A percentile compares a stretch with the other conserved stretches of the same genome.
Conservation (phyloP, 192 early-diverging fungal species). For the Funneliformis geosporum region DNA sequence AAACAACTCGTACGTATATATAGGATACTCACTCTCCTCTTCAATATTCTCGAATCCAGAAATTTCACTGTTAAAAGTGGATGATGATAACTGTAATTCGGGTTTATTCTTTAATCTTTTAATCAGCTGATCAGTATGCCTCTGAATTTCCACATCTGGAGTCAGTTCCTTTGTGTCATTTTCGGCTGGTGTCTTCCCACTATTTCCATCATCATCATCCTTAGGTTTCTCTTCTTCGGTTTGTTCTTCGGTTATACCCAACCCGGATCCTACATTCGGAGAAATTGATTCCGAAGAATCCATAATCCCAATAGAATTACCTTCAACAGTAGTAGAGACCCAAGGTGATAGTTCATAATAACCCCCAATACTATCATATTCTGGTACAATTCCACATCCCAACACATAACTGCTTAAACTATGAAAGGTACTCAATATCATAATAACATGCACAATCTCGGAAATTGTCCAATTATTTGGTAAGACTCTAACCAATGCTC, state of each 20-base stretch:
- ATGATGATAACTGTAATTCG: neutral
- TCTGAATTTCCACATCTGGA: neutral
- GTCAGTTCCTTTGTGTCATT: neutral
- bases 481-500: constrained; percentile 41
- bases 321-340: constrained; percentile 27
- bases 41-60: neutral
- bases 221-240: neutral
- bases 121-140: neutral
- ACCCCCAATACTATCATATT: constrained; percentile 58
- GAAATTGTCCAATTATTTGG: constrained; percentile 52
- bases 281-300: neutral
- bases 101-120: neutral
- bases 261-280: neutral
- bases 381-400: constrained; percentile 57
- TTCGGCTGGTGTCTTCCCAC: too few species aligned
- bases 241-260: neutral
- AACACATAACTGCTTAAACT: constrained; percentile 56
- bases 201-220: too few species aligned
- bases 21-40: neutral
- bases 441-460: constrained; percentile 57
- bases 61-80: neutral
- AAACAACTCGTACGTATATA: too few species aligned
- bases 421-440: constrained; percentile 51
- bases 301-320: neutral
- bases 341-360: constrained; percentile 31